Evolutionary conservation across 2,329 filamentous ascomycete species (phyloP).

Genomic region (Nakataea oryzae): DNA sequence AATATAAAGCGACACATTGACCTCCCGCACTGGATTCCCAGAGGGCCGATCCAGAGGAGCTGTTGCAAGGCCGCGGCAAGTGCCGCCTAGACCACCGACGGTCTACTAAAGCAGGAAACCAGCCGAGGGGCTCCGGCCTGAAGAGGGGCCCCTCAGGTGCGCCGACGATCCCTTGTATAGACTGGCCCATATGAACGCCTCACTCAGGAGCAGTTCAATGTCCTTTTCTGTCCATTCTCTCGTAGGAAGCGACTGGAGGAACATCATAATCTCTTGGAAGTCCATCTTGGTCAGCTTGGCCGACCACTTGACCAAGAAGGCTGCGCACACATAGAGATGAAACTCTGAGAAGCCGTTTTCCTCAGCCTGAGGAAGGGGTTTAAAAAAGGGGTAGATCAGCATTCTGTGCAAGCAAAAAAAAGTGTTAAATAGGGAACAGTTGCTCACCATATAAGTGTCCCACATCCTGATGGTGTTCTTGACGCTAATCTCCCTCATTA

Average conservation of each 20-base stretch:
- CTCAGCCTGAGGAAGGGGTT: constrained; percentile 56
- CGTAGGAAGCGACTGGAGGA: constrained; percentile 87
- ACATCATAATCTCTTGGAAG: constrained; percentile 99
- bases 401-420: not conserved
- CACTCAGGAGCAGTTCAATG: constrained; percentile 87
- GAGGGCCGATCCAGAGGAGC: not conserved
- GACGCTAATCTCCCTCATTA: constrained; percentile 96
- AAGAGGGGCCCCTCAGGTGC: constrained; percentile 55
- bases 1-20: no score
- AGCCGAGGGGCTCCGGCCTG: constrained; percentile 26
- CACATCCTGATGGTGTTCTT: constrained; percentile 98
- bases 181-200: constrained; percentile 98
- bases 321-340: constrained; percentile 95
- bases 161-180: constrained; percentile 91
- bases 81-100: not conserved
- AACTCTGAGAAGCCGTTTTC: constrained; percentile 98
- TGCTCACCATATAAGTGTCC: constrained; percentile 91
- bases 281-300: constrained; percentile 94
- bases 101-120: constrained; percentile 25
- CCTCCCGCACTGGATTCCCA: no score
- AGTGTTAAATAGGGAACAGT: not conserved
- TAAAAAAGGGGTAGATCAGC: no score
- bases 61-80: not conserved
- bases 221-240: constrained; percentile 96
- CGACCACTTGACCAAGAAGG: constrained; percentile 97